Evolutionary conservation across 306 rosid species (phyloP).

Genomic region (Glycine soja): DNA sequence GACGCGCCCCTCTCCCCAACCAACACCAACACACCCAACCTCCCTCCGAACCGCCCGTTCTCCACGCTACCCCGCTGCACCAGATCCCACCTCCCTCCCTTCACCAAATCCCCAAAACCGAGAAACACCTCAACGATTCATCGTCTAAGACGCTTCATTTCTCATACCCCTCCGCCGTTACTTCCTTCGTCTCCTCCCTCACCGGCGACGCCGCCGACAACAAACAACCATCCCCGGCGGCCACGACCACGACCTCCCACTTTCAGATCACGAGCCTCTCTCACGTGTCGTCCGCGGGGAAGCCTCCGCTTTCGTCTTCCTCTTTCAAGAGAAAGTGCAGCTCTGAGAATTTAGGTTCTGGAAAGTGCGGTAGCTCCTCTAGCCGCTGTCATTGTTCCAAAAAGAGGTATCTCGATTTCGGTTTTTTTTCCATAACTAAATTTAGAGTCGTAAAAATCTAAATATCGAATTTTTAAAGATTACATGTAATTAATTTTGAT

Average conservation of each 20-base stretch:
- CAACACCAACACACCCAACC: too few species aligned
- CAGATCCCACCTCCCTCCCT: too few species aligned
- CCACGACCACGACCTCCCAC: constrained; percentile 30
- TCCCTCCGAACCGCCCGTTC: constrained; percentile 45
- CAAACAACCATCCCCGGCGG: constrained; percentile 59
- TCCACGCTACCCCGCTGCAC: neutral
- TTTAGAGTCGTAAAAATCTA: too few species aligned
- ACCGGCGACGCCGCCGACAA: constrained; percentile 66
- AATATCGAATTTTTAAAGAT: too few species aligned
- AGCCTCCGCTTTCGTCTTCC: constrained; percentile 78
- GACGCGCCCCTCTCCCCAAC: constrained; percentile 62
- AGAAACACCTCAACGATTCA: neutral
- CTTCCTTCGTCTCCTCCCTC: constrained; percentile 75
- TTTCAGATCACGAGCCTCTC: too few species aligned
- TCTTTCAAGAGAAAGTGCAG: constrained; percentile 86
- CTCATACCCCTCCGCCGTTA: constrained; percentile 62
- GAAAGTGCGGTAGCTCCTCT: constrained; percentile 78
- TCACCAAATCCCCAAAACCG: constrained; percentile 33
- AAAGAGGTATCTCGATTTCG: constrained; percentile 55
- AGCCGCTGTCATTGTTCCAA: constrained; percentile 90
- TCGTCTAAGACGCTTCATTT: constrained; percentile 58
- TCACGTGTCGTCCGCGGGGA: constrained; percentile 48
- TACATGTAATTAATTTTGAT: too few species aligned
- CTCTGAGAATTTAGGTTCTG: constrained; percentile 78
- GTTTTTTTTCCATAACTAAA: too few species aligned